Conservation (phyloP, 768 basidiomycete genomes). For the Macrocybe gigantea region DNA sequence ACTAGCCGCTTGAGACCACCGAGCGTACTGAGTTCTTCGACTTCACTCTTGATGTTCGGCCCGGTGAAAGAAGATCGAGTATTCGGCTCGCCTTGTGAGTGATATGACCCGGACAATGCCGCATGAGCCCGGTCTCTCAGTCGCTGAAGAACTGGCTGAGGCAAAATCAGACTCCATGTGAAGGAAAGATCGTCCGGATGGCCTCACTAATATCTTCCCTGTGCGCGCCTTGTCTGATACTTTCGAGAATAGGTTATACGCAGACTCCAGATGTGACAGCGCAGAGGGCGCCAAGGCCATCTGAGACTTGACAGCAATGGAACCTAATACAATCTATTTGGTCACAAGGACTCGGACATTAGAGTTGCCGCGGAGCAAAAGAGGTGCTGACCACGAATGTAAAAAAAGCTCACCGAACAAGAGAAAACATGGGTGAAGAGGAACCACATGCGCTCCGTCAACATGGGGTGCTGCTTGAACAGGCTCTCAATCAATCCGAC, state of each 20-base stretch:
- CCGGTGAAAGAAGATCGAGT: constrained; percentile 29
- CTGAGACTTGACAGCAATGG: constrained; percentile 58
- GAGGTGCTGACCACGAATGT: neutral
- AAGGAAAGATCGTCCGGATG: neutral
- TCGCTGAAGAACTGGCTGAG: constrained; percentile 56
- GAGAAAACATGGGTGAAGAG: constrained; percentile 70
- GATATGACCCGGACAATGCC: constrained; percentile 25
- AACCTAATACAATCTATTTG: constrained; percentile 59
- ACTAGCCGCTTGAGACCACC: constrained; percentile 63
- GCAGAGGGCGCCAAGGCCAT: constrained; percentile 65
- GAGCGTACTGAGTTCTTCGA: constrained; percentile 54
- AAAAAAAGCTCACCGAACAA: constrained; percentile 44
- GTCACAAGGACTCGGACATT: constrained; percentile 1
- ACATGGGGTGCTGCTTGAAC: constrained; percentile 57
- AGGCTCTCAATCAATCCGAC: constrained; percentile 60
- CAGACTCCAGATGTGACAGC: constrained; percentile 61
- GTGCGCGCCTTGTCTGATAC: constrained; percentile 50
- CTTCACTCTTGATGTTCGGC: constrained; percentile 49
- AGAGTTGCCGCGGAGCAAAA: too few relatives aligned
- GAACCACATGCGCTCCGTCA: constrained; percentile 71
- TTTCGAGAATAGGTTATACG: constrained; percentile 48
- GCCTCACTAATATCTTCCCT: constrained; percentile 52
- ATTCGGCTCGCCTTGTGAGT: constrained; percentile 14
- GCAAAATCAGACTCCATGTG: neutral
- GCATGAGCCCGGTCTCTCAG: constrained; percentile 48